Base-by-base conservation (phyloP, 495 filamentous ascomycete genomes). In the Aspergillus cristatus region DNA sequence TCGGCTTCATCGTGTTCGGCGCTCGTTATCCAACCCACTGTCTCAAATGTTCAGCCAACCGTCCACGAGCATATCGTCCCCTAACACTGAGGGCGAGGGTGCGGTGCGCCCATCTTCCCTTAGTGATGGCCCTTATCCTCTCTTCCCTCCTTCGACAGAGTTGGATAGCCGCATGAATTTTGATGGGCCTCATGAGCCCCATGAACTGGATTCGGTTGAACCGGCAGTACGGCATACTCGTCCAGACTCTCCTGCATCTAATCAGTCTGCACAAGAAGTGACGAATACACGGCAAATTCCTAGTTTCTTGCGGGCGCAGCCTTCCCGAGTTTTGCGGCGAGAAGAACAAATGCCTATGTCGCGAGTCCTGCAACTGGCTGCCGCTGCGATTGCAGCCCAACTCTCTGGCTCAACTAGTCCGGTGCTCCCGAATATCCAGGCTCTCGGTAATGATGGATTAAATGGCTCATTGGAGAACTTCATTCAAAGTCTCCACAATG, bases 301-400 rank as follows among this genome's bases (percentile, higher is more conserved):
- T 5, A 58, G 51, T 41, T 45, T 70, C 32, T 37, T 74, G 7
- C 55, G 71, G 41, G 55, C 71, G 33, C 61, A 72, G 31, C 68
- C 72, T 22, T 57, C 70, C 15, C 56, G 75, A 34, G 49, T 62
- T 10, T 48, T 72, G 35, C 65, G 71, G 17, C 70, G 68, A 40
- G 69, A 75, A 42, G 74, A 79, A 36, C 74, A 75, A 34, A 72
- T 71, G 6, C 69, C 75, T 36, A 48, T 77, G 13, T 74, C 75
- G 22, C 67, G 71, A 18, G 67, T 78, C 13, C 55, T 79, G 18
- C 75, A 75, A 22, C 62, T 78, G 32, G 74, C 75, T 18, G 75
- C 75, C n/a, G 65, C 73, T 15, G 71, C 71, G 7, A 76, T 77
- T 35, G 75, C 75, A 32, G 72, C 75, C 28, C 76, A 77, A 37